These are phyloP conservation scores for Claviceps fusiformis DNA, from an alignment of 2,329 filamentous ascomycete genomes.

Conservation along the genomic window DNA sequence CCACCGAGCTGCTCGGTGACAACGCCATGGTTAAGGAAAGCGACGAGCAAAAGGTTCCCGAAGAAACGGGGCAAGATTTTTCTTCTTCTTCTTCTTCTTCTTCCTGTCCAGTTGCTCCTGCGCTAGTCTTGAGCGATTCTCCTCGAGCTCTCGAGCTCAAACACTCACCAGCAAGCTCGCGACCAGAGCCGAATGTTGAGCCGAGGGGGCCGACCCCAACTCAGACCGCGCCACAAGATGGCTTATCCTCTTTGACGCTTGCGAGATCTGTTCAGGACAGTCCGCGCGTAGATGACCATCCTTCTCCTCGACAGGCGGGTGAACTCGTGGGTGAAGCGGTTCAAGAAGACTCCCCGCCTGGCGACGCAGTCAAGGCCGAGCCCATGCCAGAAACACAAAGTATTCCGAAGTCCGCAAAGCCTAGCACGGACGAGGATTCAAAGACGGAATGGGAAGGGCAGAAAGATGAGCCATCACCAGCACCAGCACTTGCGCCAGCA, in stretches of 20 bases:
- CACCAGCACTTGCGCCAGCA: background rate
- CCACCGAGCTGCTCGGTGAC: background rate
- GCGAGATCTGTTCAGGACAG: background rate
- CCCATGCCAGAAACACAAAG: conserved; percentile 14
- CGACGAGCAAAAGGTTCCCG: background rate
- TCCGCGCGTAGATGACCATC: background rate
- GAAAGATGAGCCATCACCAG: conserved; percentile 4
- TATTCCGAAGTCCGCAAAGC: conserved; percentile 13
- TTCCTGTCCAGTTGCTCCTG: background rate
- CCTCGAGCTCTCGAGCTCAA: background rate
- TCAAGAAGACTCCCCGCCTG: background rate
- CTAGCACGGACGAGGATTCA: background rate
- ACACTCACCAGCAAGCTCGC: background rate
- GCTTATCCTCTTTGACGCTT: background rate
- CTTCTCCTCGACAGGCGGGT: background rate
- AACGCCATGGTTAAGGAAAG: background rate
- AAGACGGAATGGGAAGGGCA: background rate
- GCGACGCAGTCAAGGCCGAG: background rate
- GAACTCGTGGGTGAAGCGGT: background rate
- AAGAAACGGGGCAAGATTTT: background rate
- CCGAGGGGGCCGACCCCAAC: background rate
- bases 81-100: background rate
- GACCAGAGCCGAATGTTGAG: background rate
- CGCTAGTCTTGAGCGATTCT: background rate
- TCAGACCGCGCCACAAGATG: background rate